A percentile compares a stretch with the other conserved stretches of the same genome.
Evolutionary conservation across 768 basidiomycete genomes (phyloP).

Genomic region (Fibroporia radiculosa): DNA sequence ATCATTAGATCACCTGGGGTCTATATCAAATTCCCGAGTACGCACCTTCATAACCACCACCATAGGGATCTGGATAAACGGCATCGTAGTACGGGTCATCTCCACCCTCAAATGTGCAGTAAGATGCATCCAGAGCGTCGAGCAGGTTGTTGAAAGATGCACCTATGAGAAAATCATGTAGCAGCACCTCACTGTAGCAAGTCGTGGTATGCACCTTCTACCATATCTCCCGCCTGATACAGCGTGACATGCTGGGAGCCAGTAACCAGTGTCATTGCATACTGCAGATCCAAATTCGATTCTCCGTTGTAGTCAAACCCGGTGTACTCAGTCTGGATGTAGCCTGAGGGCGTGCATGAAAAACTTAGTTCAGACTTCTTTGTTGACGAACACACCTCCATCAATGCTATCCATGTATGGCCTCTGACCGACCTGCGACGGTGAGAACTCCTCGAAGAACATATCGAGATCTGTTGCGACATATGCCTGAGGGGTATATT

Average conservation of each 20-base stretch:
- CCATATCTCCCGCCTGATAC: conserved; percentile 19
- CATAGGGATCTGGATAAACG: conserved; percentile 35
- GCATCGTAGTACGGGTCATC: conserved; percentile 33
- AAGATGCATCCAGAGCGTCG: conserved; percentile 35
- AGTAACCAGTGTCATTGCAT: conserved; percentile 43
- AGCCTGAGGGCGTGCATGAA: conserved; percentile 19
- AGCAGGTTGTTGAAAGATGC: conserved; percentile 38
- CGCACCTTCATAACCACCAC: conserved; percentile 32
- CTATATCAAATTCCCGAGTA: neutral
- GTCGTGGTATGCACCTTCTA: no score
- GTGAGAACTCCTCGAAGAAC: conserved; percentile 37
- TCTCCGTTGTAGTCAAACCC: conserved; percentile 51
- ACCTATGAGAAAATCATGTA: conserved; percentile 18
- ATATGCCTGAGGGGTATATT: conserved; percentile 36
- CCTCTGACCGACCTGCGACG: conserved; percentile 28
- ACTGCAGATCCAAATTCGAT: conserved; percentile 69
- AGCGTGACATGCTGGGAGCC: conserved; percentile 15
- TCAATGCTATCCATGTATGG: conserved; percentile 28
- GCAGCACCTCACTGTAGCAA: no score
- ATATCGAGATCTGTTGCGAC: conserved; percentile 34
- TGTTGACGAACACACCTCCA: conserved; percentile 24
- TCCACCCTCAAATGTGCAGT: conserved; percentile 39
- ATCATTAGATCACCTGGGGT: neutral
- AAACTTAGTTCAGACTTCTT: neutral
- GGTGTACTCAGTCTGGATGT: conserved; percentile 34